Evolutionary conservation across 1,139 yeast species (phyloP).

Genomic region (Candida tetrigidarum): DNA sequence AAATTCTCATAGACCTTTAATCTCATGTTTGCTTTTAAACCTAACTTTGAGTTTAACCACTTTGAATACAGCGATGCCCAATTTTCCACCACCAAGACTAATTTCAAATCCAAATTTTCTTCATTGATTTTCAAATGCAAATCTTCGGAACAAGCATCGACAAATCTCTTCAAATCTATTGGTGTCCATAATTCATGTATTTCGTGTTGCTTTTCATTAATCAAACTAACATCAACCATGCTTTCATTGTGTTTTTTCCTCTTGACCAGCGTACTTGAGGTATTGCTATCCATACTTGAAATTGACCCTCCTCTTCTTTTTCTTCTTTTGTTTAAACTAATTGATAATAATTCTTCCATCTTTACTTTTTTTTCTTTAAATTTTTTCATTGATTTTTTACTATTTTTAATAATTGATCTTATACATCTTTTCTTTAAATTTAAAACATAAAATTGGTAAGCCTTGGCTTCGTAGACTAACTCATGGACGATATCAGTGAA

Average conservation of each 20-base stretch:
- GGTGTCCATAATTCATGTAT: slow-evolving; percentile 48
- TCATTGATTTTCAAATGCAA: slow-evolving; percentile 26
- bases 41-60: slow-evolving; percentile 50
- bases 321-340: slow-evolving; percentile 27
- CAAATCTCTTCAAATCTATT: slow-evolving; percentile 31
- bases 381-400: slow-evolving; percentile 25
- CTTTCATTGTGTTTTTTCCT: slow-evolving; percentile 16
- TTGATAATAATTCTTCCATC: slow-evolving; percentile 47
- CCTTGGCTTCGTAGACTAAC: slow-evolving; percentile 43
- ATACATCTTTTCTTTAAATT: slow-evolving; percentile 30
- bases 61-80: slow-evolving; percentile 46
- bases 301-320: slow-evolving; percentile 27
- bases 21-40: slow-evolving; percentile 32
- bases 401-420: slow-evolving; percentile 28
- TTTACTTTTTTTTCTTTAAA: slow-evolving; percentile 32
- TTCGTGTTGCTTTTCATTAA: slow-evolving; percentile 33
- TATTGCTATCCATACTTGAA: slow-evolving; percentile 13
- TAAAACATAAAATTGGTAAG: slow-evolving; percentile 34
- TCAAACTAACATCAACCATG: slow-evolving; percentile 21
- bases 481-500: slow-evolving; percentile 57
- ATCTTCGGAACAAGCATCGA: slow-evolving; percentile 25
- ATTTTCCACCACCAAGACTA: slow-evolving; percentile 47
- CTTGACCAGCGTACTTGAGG: slow-evolving; percentile 9
- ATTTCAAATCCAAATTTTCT: slow-evolving; percentile 27
- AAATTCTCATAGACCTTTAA: slow-evolving; percentile 30